Evolutionary conservation across 352 stramenopile genomes (phyloP), one percentile per base, ranked within the genome.

Genomic region (Phytophthora uliginosa): DNA sequence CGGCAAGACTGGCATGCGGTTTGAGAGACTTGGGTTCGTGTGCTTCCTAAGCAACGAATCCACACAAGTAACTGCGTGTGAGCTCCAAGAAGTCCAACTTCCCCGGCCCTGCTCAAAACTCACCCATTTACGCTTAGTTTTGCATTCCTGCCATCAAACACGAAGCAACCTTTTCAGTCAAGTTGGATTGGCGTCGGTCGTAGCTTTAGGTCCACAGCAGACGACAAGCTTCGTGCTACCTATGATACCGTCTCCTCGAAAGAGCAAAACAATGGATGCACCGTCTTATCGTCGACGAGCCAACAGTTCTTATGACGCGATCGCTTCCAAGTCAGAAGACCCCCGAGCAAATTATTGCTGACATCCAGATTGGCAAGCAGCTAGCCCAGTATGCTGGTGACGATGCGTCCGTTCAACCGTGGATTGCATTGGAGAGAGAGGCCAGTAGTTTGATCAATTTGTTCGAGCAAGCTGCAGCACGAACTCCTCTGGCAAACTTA

Each of bases 111-210:
- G 33, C 2, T 24, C 73, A 13, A 66, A 66, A 26, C 50, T 86
- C 31, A 77, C 76, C 22, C 74, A 80, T 3, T 57, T 92, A 34
- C 73, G 77, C 33, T 66, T 92, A 26, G 60, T 86, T 22, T 36
- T 92, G 17, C 84, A 88, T 50, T 52, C 66, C 3, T 87, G 80
- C 58, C 77, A 92, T 61, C 45, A 74, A 13, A 77, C 86, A 59
- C 55, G 31, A 18, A 45, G 59, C 12, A 92, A 92, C 31, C 31
- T 88, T 2, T 92, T 86, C 55, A 79, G 85, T 57, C 84, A 92
- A 67, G 81, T 92, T 31, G 76, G 76, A 1, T 45, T 89, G 26
- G 66, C 75, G 7, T 79, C 70, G 0, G 72, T 87, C 5, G 31
- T 71, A 12, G 76, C 62, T 8, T 54, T 79, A 20, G 69, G 58